These are phyloP conservation scores for Elsinoe arachidis DNA, from an alignment of 2,329 filamentous ascomycete species.

Conservation along the genomic window DNA sequence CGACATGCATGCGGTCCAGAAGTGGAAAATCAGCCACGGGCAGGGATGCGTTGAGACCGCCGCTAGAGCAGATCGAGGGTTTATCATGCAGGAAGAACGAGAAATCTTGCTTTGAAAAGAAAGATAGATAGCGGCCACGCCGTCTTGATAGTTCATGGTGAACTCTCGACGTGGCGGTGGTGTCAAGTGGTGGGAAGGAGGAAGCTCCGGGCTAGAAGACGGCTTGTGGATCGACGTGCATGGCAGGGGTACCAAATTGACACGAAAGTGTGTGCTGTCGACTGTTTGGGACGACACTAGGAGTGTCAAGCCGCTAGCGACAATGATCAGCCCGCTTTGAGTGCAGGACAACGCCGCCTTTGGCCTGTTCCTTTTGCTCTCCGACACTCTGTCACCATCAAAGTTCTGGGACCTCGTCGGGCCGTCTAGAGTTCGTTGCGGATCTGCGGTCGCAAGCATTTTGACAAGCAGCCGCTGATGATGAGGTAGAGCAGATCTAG, in stretches of 20 bases:
- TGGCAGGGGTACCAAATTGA: conserved; percentile 1
- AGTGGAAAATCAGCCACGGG: conserved; percentile 9
- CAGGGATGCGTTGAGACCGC: conserved; percentile 9
- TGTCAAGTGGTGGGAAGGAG: conserved; percentile 8
- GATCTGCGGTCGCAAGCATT: not conserved
- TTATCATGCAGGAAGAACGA: not conserved
- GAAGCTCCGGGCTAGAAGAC: conserved; percentile 2
- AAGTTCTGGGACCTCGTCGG: not conserved
- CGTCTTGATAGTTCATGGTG: conserved; percentile 3
- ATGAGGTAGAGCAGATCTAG: not conserved
- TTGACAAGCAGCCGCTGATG: conserved; percentile 6
- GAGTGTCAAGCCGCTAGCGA: conserved; percentile 2
- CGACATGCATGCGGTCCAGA: conserved; percentile 11
- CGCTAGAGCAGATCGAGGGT: not conserved
- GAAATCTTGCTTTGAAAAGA: conserved; percentile 3
- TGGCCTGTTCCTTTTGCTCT: not conserved
- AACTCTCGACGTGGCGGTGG: not conserved
- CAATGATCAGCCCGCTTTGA: conserved; percentile 3
- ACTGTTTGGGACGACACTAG: conserved; percentile 2
- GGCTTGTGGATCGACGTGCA: conserved; percentile 11
- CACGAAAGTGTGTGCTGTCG: not conserved
- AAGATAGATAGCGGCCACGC: conserved; percentile 5
- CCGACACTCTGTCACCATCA: conserved; percentile 5
- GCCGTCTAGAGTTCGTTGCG: conserved; percentile 1
- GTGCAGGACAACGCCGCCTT: not conserved